These are phyloP conservation scores for Acidomyces sp. DNA, from an alignment of 495 filamentous ascomycete species.

Conservation along the genomic window DNA sequence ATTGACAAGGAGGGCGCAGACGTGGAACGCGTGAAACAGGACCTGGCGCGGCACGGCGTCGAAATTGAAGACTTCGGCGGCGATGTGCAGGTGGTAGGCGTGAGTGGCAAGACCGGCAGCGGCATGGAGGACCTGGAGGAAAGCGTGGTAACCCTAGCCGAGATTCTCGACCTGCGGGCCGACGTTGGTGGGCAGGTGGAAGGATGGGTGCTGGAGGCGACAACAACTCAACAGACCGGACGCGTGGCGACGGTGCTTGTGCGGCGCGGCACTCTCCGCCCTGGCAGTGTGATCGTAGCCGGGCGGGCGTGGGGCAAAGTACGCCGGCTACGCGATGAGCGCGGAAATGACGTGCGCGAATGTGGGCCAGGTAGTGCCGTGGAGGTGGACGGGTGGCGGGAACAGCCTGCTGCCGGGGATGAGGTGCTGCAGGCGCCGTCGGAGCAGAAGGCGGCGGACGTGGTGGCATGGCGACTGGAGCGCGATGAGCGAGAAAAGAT, in stretches of 20 bases:
- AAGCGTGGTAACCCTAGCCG: constrained; percentile 65
- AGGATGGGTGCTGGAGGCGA: constrained; percentile 91
- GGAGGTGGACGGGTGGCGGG: constrained; percentile 87
- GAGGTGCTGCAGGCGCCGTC: constrained; percentile 67
- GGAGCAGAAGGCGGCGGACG: constrained; percentile 68
- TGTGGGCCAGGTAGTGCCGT: constrained; percentile 83
- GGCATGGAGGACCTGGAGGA: constrained; percentile 92
- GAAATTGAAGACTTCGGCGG: constrained; percentile 93
- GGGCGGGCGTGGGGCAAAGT: constrained; percentile 76
- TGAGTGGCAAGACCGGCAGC: constrained; percentile 85
- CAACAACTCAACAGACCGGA: constrained; percentile 70
- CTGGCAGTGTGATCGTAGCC: constrained; percentile 76
- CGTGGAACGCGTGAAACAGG: constrained; percentile 69
- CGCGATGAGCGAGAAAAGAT: constrained; percentile 45
- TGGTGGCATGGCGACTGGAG: constrained; percentile 63
- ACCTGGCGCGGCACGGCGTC: constrained; percentile 71
- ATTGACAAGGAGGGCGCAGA: constrained; percentile 76
- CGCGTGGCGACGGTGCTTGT: constrained; percentile 83
- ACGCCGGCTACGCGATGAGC: constrained; percentile 71
- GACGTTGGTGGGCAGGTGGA: constrained; percentile 65
- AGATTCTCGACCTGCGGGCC: constrained; percentile 80
- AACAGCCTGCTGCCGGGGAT: constrained; percentile 79
- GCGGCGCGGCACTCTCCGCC: constrained; percentile 67
- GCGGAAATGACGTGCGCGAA: constrained; percentile 53
- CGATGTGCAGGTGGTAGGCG: constrained; percentile 79